Base-by-base conservation (phyloP, 192 early-diverging fungal species). In the Coemansia brasiliensis region DNA sequence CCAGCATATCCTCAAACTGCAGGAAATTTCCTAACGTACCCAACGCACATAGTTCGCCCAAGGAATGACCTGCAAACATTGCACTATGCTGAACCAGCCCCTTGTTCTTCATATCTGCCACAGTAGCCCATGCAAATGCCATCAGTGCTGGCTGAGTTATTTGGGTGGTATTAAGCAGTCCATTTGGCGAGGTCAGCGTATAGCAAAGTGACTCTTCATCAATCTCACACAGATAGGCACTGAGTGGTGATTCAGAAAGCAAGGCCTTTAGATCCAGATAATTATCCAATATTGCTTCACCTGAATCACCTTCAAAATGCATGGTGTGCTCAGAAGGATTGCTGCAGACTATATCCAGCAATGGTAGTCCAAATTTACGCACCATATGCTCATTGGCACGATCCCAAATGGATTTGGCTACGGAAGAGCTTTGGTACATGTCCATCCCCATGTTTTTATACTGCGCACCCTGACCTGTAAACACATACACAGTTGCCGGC, bases 401-500 rank as follows among this genome's bases (percentile, higher is more conserved):
- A 67, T 98, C 90, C 95, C 95, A 98, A 58, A 95, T 82, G 16
- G 81, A 83, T 51, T 84, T 83, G 16, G 94, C 93, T 45, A 90
- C 85, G 35, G 86, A 63, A 0, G 92, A 94, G 43, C 84, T 80
- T 17, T 78, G 82, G 65, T 98, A 98, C 13, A 95, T 83, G 26
- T 86, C 86, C 95, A 98, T 95, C 54, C 95, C 95, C 95, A 98
- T 98, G 49, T 91, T 91, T 17, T 84, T 82, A 64, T 93, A 86
- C 71, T 98, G 95, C 56, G 95, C 94, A 50, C 93, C 94, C 63
- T 97, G 94, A 40, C 94, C 94, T 52, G 94, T 95, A 69, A 97
- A 97, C n/a, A 97, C 89, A 42, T 92, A 98, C 29, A 90, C 87
- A 27, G 92, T 93, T 39, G 79, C 70, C 24, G 92, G 87, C 77